phyloP scores from a whole-genome alignment of 1,139 yeast genomes.

The Petasospora fabianii region DNA sequence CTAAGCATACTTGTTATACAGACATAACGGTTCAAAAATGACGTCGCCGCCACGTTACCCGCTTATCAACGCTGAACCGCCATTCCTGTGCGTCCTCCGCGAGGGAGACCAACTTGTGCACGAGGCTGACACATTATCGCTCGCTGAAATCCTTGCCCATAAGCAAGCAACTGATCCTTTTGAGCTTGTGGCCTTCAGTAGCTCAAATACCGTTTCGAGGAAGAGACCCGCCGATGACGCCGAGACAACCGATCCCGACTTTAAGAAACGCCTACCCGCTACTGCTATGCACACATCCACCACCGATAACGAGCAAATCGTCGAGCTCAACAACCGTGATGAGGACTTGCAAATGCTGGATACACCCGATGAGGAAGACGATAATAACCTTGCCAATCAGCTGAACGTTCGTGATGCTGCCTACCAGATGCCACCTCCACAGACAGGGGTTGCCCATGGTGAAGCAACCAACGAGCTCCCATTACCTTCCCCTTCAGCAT shows the following conservation, averaged over 20 bases:
- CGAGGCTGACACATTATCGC: slow-evolving; percentile 9
- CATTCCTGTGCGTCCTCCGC: slow-evolving; percentile 20
- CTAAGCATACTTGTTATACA: too few relatives aligned
- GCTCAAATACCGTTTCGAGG: slow-evolving; percentile 1
- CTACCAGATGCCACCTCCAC: slow-evolving; percentile 1
- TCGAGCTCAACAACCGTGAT: not conserved
- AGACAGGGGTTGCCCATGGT: slow-evolving; percentile 2
- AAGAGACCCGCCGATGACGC: slow-evolving; percentile 23
- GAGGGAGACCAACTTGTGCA: slow-evolving; percentile 14
- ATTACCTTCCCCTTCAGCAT: slow-evolving; percentile 66
- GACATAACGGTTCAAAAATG: too few relatives aligned
- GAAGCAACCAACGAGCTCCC: slow-evolving; percentile 39
- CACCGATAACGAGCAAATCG: not conserved
- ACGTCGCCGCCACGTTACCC: slow-evolving; percentile 24
- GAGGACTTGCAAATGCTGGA: slow-evolving; percentile 2
- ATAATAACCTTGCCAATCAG: slow-evolving; percentile 22
- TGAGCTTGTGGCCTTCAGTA: not conserved
- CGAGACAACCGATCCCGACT: slow-evolving; percentile 13
- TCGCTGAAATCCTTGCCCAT: not conserved
- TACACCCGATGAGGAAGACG: slow-evolving; percentile 17
- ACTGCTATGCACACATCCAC: slow-evolving; percentile 12
- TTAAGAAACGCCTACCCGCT: slow-evolving; percentile 18
- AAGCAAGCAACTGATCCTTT: too few relatives aligned
- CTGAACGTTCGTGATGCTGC: slow-evolving; percentile 6
- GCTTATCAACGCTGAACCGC: slow-evolving; percentile 17